phyloP scores from a whole-genome alignment of 2,329 filamentous ascomycete species.

The Allantophomopsis cytisporea region DNA sequence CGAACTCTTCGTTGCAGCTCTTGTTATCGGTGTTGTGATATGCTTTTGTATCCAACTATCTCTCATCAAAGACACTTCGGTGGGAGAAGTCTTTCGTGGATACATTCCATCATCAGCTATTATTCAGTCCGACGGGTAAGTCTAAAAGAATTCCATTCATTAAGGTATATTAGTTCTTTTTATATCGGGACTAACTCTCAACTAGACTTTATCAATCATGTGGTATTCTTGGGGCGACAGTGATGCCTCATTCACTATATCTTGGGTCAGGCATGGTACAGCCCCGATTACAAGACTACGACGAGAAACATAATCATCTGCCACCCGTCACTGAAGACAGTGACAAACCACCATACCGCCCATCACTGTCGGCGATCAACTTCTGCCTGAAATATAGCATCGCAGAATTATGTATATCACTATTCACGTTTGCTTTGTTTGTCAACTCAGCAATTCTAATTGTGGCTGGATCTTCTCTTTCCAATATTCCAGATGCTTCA shows the following conservation, averaged over 20 bases:
- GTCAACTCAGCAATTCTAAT: conserved; percentile 77
- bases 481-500: conserved; percentile 42
- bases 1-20: conserved; percentile 45
- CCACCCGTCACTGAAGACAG: conserved; percentile 10
- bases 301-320: conserved; percentile 39
- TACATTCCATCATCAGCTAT: conserved; percentile 49
- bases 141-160: background rate
- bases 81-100: conserved; percentile 48
- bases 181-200: background rate
- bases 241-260: conserved; percentile 58
- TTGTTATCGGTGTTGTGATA: conserved; percentile 55
- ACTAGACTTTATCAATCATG: conserved; percentile 51
- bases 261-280: conserved; percentile 59
- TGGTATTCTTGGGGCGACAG: conserved; percentile 64
- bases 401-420: conserved; percentile 53
- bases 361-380: conserved; percentile 59
- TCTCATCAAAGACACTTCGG: conserved; percentile 37
- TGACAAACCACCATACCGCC: conserved; percentile 46
- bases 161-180: background rate
- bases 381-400: conserved; percentile 64
- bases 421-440: conserved; percentile 75
- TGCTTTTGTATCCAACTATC: conserved; percentile 61
- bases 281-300: conserved; percentile 49
- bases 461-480: conserved; percentile 66
- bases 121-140: conserved; percentile 39